Evolutionary conservation across 345 rosid genomes (phyloP), one percentile per base, ranked within the genome.

Genomic region (Nephelium lappaceum): DNA sequence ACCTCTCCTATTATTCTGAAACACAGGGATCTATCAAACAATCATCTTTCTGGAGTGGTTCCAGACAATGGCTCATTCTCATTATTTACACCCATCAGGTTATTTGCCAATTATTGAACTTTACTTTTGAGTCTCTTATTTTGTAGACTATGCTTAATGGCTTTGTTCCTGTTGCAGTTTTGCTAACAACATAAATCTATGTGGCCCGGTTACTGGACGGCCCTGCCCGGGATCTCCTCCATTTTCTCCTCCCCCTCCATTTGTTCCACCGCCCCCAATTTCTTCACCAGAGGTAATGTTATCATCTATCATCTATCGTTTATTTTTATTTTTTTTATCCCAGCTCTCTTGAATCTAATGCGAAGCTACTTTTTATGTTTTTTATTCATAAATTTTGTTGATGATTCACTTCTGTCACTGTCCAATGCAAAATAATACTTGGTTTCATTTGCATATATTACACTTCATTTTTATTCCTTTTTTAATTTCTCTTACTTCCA

Each of bases 171-270:
- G 77, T 39, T 91, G 91, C 91, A 97, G 99, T 92, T 97, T 97
- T 86, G 98, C 98, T 69, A 93, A 94, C 84, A 97, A 97, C 87
- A 78, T 92, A 83, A 88, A 88, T 85, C 88, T 97, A 10, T 97
- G 99, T 88, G 99, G 99, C 60, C 98, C 98, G 4, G 98, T 94
- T 70, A 94, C 98, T 68, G 95, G 95, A 73, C 92, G 68, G 43
- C 97, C 99, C 68, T 97, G 99, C 86, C 98, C 98, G 19, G 98
- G 99, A 68, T 96, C 99, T 81, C 99, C 98, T 71, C 99, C 99
- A 12, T 96, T 96, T 84, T 91, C 99, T 78, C 99, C 99, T 79
- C 98, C 99, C 23, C 99, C 99, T 57, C 99, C 99, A 61, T 94
- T 97, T 91, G 89, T 92, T 62, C 95, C 92, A 51, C 93, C 92